Evolutionary conservation across 371 early-diverging fungal species (phyloP).

Genomic region (Rhizopus delemar): DNA sequence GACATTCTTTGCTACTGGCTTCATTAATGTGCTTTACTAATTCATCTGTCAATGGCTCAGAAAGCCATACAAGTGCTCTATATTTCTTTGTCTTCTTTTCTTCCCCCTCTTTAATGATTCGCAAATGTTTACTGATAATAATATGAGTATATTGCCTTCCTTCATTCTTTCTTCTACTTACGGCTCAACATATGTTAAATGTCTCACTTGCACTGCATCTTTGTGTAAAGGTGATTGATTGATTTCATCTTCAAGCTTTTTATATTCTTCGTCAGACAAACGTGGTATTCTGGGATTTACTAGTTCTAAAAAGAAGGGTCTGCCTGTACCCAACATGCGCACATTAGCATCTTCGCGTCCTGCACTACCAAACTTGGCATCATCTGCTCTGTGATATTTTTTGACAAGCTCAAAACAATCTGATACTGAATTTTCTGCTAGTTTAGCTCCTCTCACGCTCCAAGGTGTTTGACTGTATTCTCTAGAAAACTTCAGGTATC

Average conservation of each 20-base stretch:
- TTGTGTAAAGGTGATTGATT: constrained; percentile 51
- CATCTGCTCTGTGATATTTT: constrained; percentile 53
- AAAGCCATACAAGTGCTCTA: constrained; percentile 74
- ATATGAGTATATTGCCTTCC: not conserved
- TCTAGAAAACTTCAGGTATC: constrained; percentile 87
- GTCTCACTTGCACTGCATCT: constrained; percentile 56
- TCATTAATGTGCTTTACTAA: constrained; percentile 56
- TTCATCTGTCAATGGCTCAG: constrained; percentile 55
- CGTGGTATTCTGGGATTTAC: constrained; percentile 68
- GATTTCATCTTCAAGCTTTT: constrained; percentile 55
- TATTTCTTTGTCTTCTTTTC: constrained; percentile 84
- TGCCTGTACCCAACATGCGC: constrained; percentile 90
- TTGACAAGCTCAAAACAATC: constrained; percentile 71
- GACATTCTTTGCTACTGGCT: constrained; percentile 48
- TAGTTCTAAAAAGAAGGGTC: constrained; percentile 93
- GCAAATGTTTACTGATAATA: constrained; percentile 37
- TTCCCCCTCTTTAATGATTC: constrained; percentile 84
- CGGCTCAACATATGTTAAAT: constrained; percentile 46
- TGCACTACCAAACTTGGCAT: constrained; percentile 81
- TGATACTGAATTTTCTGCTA: constrained; percentile 80
- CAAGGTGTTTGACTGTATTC: constrained; percentile 91
- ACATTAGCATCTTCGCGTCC: constrained; percentile 99
- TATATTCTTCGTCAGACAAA: constrained; percentile 45
- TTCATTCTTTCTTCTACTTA: constrained; percentile 11
- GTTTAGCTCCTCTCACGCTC: constrained; percentile 66